Evolutionary conservation across 768 basidiomycete species (phyloP).

Genomic region (Heimioporus sp.): DNA sequence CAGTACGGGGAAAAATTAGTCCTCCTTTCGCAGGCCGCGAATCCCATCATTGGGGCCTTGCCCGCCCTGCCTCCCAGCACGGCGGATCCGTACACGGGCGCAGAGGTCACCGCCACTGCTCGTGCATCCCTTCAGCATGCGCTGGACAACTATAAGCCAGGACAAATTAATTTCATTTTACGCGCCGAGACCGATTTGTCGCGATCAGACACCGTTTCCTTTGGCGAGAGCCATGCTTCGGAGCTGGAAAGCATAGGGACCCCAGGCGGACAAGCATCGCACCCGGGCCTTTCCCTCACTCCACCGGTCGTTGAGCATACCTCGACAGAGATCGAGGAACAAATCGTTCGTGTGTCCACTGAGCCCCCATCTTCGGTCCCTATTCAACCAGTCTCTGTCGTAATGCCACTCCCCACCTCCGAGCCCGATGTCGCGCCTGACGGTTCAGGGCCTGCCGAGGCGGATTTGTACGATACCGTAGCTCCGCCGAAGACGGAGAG

Average conservation of each 20-base stretch:
- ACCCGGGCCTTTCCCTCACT: conserved; percentile 40
- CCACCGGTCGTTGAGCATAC: conserved; percentile 36
- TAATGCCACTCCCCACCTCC: too few species aligned
- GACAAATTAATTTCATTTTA: conserved; percentile 53
- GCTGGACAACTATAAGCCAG: conserved; percentile 74
- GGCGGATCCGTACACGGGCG: conserved; percentile 57
- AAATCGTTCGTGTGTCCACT: conserved; percentile 7
- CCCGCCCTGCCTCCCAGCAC: conserved; percentile 65
- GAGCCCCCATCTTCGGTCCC: conserved; percentile 31
- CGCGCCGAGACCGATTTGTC: conserved; percentile 51
- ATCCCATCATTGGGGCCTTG: conserved; percentile 58
- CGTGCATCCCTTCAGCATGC: conserved; percentile 77
- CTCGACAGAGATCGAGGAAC: conserved; percentile 4
- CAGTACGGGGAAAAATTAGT: conserved; percentile 83
- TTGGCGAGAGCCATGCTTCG: conserved; percentile 78
- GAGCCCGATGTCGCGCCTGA: conserved; percentile 40
- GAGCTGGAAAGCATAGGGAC: conserved; percentile 51
- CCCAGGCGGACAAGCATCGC: conserved; percentile 19
- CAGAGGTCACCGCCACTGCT: conserved; percentile 60
- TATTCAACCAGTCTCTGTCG: too few species aligned
- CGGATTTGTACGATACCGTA: conserved; percentile 30
- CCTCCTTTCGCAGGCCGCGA: conserved; percentile 68
- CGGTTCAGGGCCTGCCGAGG: conserved; percentile 43
- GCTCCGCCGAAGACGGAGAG: conserved; percentile 39
- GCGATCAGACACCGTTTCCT: conserved; percentile 75